These are phyloP conservation scores for Parasitella parasitica DNA, from an alignment of 371 early-diverging fungal genomes.

Conservation along the genomic window DNA sequence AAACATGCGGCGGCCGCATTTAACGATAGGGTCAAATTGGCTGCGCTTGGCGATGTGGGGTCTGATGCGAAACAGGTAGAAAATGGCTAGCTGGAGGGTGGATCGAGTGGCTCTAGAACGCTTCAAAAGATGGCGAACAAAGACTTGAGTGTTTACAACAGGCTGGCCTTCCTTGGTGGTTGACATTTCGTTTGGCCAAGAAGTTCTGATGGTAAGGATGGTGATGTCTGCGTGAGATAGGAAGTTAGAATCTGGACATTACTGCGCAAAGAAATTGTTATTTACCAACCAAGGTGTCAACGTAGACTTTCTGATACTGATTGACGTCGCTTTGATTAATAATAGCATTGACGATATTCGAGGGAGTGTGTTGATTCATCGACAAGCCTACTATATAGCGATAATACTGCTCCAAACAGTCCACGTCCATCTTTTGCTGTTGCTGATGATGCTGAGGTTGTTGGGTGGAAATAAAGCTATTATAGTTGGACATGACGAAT, in stretches of 20 bases:
- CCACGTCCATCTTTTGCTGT: not conserved
- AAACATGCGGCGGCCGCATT: conserved; percentile 82
- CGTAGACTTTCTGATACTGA: conserved; percentile 33
- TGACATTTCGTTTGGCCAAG: conserved; percentile 34
- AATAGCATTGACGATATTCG: conserved; percentile 23
- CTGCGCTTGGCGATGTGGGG: conserved; percentile 38
- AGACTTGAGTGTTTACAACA: conserved; percentile 65
- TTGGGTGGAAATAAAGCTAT: conserved; percentile 11
- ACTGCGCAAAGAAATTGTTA: not conserved
- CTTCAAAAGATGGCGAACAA: conserved; percentile 76
- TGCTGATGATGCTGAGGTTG: not conserved
- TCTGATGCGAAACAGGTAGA: conserved; percentile 67
- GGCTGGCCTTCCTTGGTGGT: conserved; percentile 40
- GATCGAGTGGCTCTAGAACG: conserved; percentile 79
- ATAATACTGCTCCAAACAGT: conserved; percentile 24
- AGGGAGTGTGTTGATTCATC: conserved; percentile 11
- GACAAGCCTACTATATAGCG: conserved; percentile 20
- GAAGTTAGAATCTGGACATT: too few species aligned
- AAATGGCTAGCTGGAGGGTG: conserved; percentile 75
- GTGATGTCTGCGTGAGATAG: too few species aligned
- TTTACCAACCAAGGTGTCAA: conserved; percentile 50
- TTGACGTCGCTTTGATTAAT: conserved; percentile 9
- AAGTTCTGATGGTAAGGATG: conserved; percentile 43
- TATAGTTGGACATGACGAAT: conserved; percentile 15
- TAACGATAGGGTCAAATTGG: conserved; percentile 37